A percentile compares a stretch with the other conserved stretches of the same genome.
phyloP scores from a whole-genome alignment of 164 flowering plant species.

The Tinospora cordifolia region DNA sequence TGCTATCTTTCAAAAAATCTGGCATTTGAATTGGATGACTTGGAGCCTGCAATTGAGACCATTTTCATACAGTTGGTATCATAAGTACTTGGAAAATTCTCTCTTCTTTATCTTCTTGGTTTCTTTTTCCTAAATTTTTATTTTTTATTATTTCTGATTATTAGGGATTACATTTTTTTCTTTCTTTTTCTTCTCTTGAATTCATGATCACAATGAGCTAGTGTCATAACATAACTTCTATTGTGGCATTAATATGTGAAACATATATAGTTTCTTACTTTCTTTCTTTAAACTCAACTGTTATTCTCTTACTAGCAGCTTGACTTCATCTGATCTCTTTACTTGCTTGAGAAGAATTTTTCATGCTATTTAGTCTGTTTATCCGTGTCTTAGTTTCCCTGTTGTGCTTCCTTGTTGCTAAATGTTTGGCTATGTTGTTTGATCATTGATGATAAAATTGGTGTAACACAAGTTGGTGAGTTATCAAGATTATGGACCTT shows the following conservation, averaged over 20 bases:
- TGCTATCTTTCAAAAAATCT: neutral
- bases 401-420: too few relatives aligned
- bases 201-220: neutral
- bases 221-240: too few relatives aligned
- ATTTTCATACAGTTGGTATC: neutral
- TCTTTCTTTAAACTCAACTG: neutral
- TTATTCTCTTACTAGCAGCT: neutral
- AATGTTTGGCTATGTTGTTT: too few relatives aligned
- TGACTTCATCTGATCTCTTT: too few relatives aligned
- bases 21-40: neutral
- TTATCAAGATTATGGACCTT: too few relatives aligned
- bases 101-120: neutral
- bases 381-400: too few relatives aligned
- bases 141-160: neutral
- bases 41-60: neutral
- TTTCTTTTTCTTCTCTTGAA: neutral
- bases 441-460: too few relatives aligned
- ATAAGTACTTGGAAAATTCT: neutral
- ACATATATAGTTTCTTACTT: neutral
- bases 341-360: too few relatives aligned
- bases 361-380: too few relatives aligned
- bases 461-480: too few relatives aligned
- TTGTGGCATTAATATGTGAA: too few relatives aligned
- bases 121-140: neutral
- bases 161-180: neutral